These are phyloP conservation scores for Talaromyces marneffei DNA, from an alignment of 2,329 filamentous ascomycete species.

Conservation along the genomic window DNA sequence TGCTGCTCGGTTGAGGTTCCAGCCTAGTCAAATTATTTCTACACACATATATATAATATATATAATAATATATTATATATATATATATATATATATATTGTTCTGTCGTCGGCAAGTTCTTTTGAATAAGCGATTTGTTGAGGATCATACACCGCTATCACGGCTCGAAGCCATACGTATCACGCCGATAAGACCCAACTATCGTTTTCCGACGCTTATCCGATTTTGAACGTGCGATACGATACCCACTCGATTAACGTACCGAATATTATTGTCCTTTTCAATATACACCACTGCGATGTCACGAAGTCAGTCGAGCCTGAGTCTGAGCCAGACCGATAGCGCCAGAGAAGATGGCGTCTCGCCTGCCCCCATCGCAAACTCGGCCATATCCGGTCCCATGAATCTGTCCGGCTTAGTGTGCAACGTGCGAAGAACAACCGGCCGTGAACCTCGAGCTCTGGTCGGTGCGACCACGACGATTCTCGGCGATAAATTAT, in stretches of 20 bases:
- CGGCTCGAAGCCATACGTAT: not conserved
- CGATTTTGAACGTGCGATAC: not conserved
- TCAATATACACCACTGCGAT: not conserved
- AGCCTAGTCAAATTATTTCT: too few species aligned
- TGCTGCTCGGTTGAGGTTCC: not conserved
- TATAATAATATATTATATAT: not conserved
- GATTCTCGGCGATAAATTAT: conserved; percentile 88
- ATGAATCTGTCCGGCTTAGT: conserved; percentile 61
- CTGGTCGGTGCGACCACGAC: conserved; percentile 94
- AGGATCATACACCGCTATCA: not conserved
- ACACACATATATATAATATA: not conserved
- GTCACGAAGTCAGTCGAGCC: conserved; percentile 34
- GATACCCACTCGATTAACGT: not conserved
- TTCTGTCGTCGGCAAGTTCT: not conserved
- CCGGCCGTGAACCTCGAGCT: conserved; percentile 82
- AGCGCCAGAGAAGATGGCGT: conserved; percentile 26
- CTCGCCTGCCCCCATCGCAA: conserved; percentile 22
- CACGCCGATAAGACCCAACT: not conserved
- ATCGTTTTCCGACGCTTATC: not conserved
- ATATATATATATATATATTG: not conserved
- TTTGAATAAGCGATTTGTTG: not conserved
- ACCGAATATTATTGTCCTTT: not conserved
- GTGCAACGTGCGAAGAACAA: conserved; percentile 71
- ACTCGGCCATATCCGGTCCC: conserved; percentile 36
- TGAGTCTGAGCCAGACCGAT: conserved; percentile 33